phyloP scores from a whole-genome alignment of 1,139 yeast species.

The Blastobotrys niveus region DNA sequence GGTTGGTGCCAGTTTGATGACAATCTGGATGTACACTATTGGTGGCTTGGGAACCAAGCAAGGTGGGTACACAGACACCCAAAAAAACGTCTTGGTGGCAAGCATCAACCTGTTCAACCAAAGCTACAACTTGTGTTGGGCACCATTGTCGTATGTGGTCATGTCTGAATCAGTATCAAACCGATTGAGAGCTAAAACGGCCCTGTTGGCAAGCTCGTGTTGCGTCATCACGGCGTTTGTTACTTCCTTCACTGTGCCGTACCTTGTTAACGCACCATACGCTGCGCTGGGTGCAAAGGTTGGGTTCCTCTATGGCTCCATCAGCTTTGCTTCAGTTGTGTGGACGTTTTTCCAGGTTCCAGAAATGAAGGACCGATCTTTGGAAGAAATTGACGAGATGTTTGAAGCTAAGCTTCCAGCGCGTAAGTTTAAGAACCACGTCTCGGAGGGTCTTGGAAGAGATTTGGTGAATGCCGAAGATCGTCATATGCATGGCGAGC shows the following conservation, averaged over 20 bases:
- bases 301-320: constrained; percentile 14
- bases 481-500: too few species aligned
- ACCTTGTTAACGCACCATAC: constrained; percentile 15
- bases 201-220: constrained; percentile 10
- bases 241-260: constrained; percentile 15
- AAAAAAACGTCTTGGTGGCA: constrained; percentile 10
- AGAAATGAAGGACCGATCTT: constrained; percentile 38
- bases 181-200: constrained; percentile 15
- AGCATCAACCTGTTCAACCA: constrained; percentile 5
- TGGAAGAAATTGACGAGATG: constrained; percentile 44
- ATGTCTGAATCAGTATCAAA: constrained; percentile 15
- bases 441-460: constrained; percentile 8
- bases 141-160: constrained; percentile 14
- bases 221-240: constrained; percentile 15
- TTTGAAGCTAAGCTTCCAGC: constrained; percentile 24
- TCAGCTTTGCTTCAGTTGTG: constrained; percentile 5
- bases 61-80: too few species aligned
- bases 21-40: constrained; percentile 12
- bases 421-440: constrained; percentile 9
- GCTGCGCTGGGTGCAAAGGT: constrained; percentile 17
- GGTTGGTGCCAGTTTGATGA: constrained; percentile 14
- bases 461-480: too few species aligned
- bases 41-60: too few species aligned
- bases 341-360: constrained; percentile 38
- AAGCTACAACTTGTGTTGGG: constrained; percentile 14